Conservation (phyloP, 2,329 filamentous ascomycete genomes). For the Fonsecaea pedrosoi region DNA sequence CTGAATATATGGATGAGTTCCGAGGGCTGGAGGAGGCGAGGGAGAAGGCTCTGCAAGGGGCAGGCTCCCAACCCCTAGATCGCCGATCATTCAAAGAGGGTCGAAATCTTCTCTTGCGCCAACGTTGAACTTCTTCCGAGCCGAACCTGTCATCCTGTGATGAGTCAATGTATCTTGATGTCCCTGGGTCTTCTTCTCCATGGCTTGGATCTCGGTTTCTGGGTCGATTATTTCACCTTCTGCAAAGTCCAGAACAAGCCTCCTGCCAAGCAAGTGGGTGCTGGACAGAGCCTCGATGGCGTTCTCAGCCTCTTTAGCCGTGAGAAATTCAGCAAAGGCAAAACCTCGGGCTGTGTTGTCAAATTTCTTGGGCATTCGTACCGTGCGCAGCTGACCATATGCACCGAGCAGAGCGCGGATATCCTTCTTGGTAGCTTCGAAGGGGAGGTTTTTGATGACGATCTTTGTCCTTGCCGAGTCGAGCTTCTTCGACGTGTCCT, state of each 20-base stretch:
- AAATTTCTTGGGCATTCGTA: slow-evolving; percentile 94
- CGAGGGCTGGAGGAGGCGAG: slow-evolving; percentile 1
- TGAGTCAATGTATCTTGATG: slow-evolving; percentile 90
- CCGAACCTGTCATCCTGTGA: slow-evolving; percentile 79
- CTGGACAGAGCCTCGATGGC: slow-evolving; percentile 89
- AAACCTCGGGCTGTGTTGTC: slow-evolving; percentile 88
- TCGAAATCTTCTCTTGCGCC: slow-evolving; percentile 69
- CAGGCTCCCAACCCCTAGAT: slow-evolving; percentile 13
- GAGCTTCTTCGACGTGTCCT: slow-evolving; percentile 81
- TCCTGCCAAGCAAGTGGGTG: slow-evolving; percentile 89
- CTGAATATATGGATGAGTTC: slow-evolving; percentile 9
- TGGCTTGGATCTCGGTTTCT: slow-evolving; percentile 94
- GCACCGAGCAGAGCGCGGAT: slow-evolving; percentile 82
- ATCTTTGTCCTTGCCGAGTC: slow-evolving; percentile 84
- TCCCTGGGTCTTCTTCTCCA: slow-evolving; percentile 92
- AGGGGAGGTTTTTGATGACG: slow-evolving; percentile 97
- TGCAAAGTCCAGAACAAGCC: slow-evolving; percentile 89
- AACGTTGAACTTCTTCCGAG: slow-evolving; percentile 86
- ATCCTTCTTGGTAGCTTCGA: slow-evolving; percentile 93
- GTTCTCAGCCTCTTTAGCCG: slow-evolving; percentile 84
- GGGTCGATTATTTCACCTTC: slow-evolving; percentile 87
- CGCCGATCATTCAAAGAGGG: slow-evolving; percentile 26
- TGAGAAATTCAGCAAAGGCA: slow-evolving; percentile 95
- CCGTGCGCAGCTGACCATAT: slow-evolving; percentile 89
- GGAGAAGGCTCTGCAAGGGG: slow-evolving; percentile 32